phyloP scores from a whole-genome alignment of 805 yeast genomes.

The Kluyveromyces nonfermentans region DNA sequence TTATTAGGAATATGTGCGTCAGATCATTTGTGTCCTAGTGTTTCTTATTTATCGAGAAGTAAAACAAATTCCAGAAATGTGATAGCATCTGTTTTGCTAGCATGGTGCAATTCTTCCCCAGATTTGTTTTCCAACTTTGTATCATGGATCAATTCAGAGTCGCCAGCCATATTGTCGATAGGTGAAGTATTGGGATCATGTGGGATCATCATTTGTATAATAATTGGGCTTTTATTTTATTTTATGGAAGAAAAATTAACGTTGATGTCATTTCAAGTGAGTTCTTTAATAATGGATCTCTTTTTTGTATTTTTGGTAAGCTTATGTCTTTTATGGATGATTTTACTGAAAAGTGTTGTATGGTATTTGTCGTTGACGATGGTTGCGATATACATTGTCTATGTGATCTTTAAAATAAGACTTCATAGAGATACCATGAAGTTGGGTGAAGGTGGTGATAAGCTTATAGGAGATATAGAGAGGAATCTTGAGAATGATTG shows the following conservation, averaged over 20 bases:
- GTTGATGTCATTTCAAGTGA: conserved; percentile 12
- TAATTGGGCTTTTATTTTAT: conserved; percentile 16
- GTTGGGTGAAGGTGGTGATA: not conserved
- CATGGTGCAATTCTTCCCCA: conserved; percentile 32
- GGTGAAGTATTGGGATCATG: conserved; percentile 32
- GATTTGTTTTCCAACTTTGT: conserved; percentile 29
- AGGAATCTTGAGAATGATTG: not conserved
- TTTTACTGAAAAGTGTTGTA: conserved; percentile 17
- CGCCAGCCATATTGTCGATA: conserved; percentile 23
- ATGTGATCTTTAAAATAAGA: conserved; percentile 13
- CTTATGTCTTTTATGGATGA: conserved; percentile 17
- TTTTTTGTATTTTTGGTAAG: conserved; percentile 19
- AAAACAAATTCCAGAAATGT: conserved; percentile 11
- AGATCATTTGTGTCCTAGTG: conserved; percentile 29
- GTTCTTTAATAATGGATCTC: conserved; percentile 20
- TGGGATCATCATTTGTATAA: conserved; percentile 30
- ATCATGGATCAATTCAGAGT: conserved; percentile 26
- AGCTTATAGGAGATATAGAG: not conserved
- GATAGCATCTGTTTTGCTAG: conserved; percentile 24
- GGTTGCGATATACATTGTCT: conserved; percentile 18
- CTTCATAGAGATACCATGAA: not conserved
- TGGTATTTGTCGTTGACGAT: conserved; percentile 20
- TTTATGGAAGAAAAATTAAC: conserved; percentile 7
- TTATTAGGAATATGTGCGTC: conserved; percentile 29
- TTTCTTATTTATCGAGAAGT: conserved; percentile 24